These are phyloP conservation scores for Trichoderma atroviride DNA, from an alignment of 2,329 filamentous ascomycete genomes.

Conservation along the genomic window DNA sequence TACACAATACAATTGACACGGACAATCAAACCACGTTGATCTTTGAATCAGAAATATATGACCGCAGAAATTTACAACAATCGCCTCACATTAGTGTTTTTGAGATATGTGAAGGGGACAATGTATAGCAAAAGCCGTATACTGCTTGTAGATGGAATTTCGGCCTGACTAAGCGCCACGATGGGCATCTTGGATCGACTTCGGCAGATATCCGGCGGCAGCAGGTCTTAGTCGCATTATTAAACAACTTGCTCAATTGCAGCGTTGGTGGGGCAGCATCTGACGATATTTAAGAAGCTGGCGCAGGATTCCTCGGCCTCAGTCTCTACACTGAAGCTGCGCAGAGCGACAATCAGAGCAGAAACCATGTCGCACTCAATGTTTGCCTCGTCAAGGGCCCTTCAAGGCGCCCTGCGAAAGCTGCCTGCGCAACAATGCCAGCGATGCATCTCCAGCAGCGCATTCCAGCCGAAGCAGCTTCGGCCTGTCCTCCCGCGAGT, in stretches of 20 bases:
- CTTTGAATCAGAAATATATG: background rate
- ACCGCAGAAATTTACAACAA: background rate
- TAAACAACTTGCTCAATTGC: conserved; percentile 16
- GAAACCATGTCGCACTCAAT: conserved; percentile 45
- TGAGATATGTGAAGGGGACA: background rate
- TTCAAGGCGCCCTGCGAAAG: conserved; percentile 40
- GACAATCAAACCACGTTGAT: background rate
- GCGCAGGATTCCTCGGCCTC: background rate
- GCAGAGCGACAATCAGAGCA: background rate
- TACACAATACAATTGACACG: background rate
- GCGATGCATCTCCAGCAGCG: conserved; percentile 46
- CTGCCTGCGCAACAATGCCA: conserved; percentile 44
- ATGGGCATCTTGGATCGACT: background rate
- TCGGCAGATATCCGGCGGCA: conserved; percentile 15
- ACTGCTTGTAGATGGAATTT: background rate
- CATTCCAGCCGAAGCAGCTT: conserved; percentile 41
- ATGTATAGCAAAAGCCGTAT: background rate
- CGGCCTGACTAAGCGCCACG: conserved; percentile 16
- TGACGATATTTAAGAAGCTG: conserved; percentile 17
- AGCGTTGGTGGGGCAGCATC: conserved; percentile 19
- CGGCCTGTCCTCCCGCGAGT: conserved; percentile 40
- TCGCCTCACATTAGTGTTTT: background rate
- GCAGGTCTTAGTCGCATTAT: background rate
- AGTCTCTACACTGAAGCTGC: background rate
- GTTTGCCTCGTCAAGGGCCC: conserved; percentile 40